Evolutionary conservation across 768 basidiomycete species (phyloP).

Genomic region (Naganishia onofrii): DNA sequence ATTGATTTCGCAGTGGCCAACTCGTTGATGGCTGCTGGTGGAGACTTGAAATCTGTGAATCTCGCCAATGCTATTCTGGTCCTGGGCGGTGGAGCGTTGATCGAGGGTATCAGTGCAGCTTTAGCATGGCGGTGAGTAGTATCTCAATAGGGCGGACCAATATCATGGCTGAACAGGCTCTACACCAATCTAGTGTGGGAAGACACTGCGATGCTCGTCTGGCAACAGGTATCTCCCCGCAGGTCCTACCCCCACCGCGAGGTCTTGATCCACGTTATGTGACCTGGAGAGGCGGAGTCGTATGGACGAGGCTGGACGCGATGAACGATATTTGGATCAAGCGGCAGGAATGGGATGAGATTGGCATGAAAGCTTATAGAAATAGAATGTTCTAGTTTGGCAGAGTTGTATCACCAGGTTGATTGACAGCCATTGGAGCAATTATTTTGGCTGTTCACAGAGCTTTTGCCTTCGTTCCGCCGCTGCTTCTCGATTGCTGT

Average conservation of each 20-base stretch:
- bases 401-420: background rate
- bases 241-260: constrained; percentile 90
- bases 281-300: constrained; percentile 91
- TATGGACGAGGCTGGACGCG: constrained; percentile 87
- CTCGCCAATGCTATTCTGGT: constrained; percentile 83
- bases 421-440: too few relatives aligned
- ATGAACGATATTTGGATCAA: constrained; percentile 87
- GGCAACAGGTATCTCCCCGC: constrained; percentile 51
- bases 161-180: background rate
- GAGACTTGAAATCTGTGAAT: constrained; percentile 75
- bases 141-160: background rate
- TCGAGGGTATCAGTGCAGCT: constrained; percentile 46
- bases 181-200: background rate
- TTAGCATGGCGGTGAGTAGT: constrained; percentile 30
- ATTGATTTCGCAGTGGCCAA: constrained; percentile 91
- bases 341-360: constrained; percentile 66
- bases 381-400: constrained; percentile 42
- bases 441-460: too few relatives aligned
- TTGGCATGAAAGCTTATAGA: constrained; percentile 53
- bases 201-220: background rate
- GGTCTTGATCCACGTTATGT: constrained; percentile 86
- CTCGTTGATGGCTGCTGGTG: constrained; percentile 78
- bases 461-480: too few relatives aligned
- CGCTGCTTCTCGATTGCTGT: background rate
- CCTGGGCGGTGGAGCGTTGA: constrained; percentile 75